Evolutionary conservation across 345 rosid species (phyloP).

Genomic region (Gossypium stocksii): DNA sequence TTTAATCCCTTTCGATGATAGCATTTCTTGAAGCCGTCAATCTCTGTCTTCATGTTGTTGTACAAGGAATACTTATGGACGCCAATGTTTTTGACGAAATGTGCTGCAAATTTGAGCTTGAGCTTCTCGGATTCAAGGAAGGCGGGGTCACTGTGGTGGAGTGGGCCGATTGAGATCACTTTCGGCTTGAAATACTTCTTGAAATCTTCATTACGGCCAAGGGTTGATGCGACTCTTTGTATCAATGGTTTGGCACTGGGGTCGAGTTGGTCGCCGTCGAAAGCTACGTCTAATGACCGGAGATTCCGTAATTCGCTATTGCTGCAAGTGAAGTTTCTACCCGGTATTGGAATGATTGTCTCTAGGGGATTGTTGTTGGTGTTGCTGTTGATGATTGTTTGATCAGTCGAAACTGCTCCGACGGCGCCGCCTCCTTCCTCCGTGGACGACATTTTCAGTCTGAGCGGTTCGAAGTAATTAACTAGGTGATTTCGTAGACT

Average conservation of each 20-base stretch:
- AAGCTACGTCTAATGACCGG: not conserved
- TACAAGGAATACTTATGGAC: not conserved
- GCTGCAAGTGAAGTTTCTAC: not conserved
- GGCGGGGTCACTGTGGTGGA: slow-evolving; percentile 12
- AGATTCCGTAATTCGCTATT: not conserved
- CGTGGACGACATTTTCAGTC: slow-evolving; percentile 7
- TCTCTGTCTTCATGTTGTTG: not conserved
- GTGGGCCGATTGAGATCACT: slow-evolving; percentile 22
- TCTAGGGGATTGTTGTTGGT: no score
- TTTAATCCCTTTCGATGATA: not conserved
- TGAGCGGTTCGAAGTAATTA: not conserved
- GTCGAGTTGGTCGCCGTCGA: not conserved
- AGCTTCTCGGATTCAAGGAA: not conserved
- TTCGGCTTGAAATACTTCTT: slow-evolving; percentile 9
- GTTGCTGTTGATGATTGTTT: no score
- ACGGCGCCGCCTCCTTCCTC: no score
- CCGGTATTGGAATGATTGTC: not conserved
- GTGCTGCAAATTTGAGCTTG: not conserved
- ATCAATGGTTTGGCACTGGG: not conserved
- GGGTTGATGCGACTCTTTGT: slow-evolving; percentile 7
- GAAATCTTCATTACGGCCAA: not conserved
- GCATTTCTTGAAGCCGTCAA: not conserved
- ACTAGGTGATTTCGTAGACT: no score
- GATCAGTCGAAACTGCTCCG: no score
- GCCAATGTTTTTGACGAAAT: not conserved